These are phyloP conservation scores for Globisporangium spiculum DNA, from an alignment of 352 stramenopile species.

Conservation along the genomic window DNA sequence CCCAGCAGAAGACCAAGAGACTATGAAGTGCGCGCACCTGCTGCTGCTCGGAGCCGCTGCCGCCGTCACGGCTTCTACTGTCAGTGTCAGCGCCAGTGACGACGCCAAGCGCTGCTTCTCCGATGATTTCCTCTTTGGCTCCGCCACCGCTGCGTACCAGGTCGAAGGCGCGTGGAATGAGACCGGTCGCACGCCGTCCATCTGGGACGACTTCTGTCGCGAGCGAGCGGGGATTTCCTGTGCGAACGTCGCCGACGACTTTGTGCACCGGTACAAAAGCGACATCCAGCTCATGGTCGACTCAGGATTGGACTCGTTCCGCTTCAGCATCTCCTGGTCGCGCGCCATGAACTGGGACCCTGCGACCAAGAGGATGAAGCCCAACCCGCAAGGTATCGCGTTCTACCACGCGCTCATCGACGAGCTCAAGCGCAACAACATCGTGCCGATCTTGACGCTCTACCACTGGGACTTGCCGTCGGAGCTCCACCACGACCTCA, in stretches of 20 bases:
- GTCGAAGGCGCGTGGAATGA: conserved; percentile 90
- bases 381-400: conserved; percentile 76
- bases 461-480: neutral
- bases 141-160: conserved; percentile 91
- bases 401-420: conserved; percentile 91
- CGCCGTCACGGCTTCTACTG: neutral
- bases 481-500: conserved; percentile 71
- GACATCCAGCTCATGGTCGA: conserved; percentile 94
- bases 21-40: neutral
- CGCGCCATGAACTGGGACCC: conserved; percentile 80
- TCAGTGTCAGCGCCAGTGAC: neutral
- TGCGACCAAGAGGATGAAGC: conserved; percentile 31
- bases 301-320: conserved; percentile 88
- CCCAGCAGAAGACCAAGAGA: neutral
- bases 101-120: conserved; percentile 45
- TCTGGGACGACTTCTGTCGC: conserved; percentile 91
- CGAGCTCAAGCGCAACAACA: conserved; percentile 42
- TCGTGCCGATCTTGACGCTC: neutral
- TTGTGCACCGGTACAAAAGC: conserved; percentile 23
- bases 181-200: conserved; percentile 72
- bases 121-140: conserved; percentile 84
- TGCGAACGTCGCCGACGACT: conserved; percentile 47
- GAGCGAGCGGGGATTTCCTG: conserved; percentile 23
- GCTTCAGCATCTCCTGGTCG: conserved; percentile 90
- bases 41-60: neutral